Percentiles rank a stretch among this genome's conserved stretches.
These are phyloP conservation scores for Diaporthe caulivora DNA, from an alignment of 2,329 filamentous ascomycete species.

Conservation along the genomic window DNA sequence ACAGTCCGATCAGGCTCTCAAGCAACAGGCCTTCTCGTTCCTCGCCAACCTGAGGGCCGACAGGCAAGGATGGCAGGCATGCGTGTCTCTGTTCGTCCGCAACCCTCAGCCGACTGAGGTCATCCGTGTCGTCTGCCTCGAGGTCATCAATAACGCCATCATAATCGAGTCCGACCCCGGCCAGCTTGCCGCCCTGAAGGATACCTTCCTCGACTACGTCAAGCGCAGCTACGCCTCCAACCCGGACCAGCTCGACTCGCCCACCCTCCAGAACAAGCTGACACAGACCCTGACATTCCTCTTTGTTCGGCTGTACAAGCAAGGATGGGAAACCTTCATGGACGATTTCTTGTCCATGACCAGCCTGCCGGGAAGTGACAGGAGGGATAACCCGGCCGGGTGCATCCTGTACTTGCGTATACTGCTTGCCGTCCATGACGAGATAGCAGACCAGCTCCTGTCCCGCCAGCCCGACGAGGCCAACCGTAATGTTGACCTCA, in stretches of 20 bases:
- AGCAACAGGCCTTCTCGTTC: conserved; percentile 86
- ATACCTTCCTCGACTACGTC: conserved; percentile 85
- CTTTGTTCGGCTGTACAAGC: conserved; percentile 87
- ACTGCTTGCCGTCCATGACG: conserved; percentile 91
- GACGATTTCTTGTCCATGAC: conserved; percentile 89
- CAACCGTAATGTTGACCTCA: conserved; percentile 88
- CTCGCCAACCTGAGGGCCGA: conserved; percentile 83
- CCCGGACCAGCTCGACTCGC: conserved; percentile 73
- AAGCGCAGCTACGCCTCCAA: conserved; percentile 77
- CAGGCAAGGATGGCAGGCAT: conserved; percentile 90
- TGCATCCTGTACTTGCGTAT: conserved; percentile 91
- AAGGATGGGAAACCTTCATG: conserved; percentile 90
- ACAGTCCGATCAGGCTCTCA: conserved; percentile 78
- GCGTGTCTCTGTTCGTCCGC: conserved; percentile 86
- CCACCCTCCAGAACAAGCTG: conserved; percentile 93
- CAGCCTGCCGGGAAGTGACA: conserved; percentile 68
- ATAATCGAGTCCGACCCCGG: conserved; percentile 82
- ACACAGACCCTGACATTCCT: conserved; percentile 95
- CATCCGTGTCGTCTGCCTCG: conserved; percentile 88
- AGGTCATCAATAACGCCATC: conserved; percentile 93
- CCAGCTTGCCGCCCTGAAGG: conserved; percentile 81
- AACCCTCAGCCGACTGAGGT: conserved; percentile 82
- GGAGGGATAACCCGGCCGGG: conserved; percentile 78
- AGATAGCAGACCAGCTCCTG: conserved; percentile 94
- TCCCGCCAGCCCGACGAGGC: conserved; percentile 82